Evolutionary conservation across 768 basidiomycete genomes (phyloP).

Genomic region (Termitomyces sp.): DNA sequence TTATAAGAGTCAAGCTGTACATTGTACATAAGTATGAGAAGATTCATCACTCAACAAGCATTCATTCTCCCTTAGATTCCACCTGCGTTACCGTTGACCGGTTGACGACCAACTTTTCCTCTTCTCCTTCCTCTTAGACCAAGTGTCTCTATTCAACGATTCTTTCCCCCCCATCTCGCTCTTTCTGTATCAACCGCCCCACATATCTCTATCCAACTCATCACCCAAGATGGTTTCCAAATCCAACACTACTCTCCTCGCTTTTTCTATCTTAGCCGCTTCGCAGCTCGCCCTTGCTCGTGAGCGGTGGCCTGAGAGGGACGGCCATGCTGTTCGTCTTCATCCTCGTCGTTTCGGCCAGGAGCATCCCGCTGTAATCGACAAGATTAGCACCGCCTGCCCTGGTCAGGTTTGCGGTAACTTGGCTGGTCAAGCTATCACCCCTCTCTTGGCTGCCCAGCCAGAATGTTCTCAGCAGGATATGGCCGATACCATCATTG

Average conservation of each 20-base stretch:
- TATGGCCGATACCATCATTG: slow-evolving; percentile 54
- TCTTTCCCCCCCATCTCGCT: slow-evolving; percentile 15
- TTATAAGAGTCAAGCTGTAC: neutral
- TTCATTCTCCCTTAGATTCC: slow-evolving; percentile 14
- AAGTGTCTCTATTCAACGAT: slow-evolving; percentile 30
- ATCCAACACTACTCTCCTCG: slow-evolving; percentile 22
- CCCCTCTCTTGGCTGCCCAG: slow-evolving; percentile 49
- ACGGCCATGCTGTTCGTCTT: slow-evolving; percentile 41
- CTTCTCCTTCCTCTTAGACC: slow-evolving; percentile 34
- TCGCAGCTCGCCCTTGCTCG: slow-evolving; percentile 35
- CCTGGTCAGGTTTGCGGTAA: slow-evolving; percentile 45
- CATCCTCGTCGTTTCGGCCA: slow-evolving; percentile 54
- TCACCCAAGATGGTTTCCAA: slow-evolving; percentile 28
- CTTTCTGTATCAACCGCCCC: neutral
- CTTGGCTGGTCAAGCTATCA: slow-evolving; percentile 47
- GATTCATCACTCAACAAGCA: neutral
- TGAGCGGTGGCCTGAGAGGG: slow-evolving; percentile 45
- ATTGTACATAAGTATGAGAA: slow-evolving; percentile 6
- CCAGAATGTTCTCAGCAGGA: slow-evolving; percentile 57
- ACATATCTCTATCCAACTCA: neutral
- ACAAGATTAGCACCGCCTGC: slow-evolving; percentile 44
- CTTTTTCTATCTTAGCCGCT: slow-evolving; percentile 26
- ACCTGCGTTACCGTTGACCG: slow-evolving; percentile 39
- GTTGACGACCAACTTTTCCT: slow-evolving; percentile 28
- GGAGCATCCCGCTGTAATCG: slow-evolving; percentile 45